phyloP scores from a whole-genome alignment of 768 basidiomycete species.

The Lentinula lateritia region DNA sequence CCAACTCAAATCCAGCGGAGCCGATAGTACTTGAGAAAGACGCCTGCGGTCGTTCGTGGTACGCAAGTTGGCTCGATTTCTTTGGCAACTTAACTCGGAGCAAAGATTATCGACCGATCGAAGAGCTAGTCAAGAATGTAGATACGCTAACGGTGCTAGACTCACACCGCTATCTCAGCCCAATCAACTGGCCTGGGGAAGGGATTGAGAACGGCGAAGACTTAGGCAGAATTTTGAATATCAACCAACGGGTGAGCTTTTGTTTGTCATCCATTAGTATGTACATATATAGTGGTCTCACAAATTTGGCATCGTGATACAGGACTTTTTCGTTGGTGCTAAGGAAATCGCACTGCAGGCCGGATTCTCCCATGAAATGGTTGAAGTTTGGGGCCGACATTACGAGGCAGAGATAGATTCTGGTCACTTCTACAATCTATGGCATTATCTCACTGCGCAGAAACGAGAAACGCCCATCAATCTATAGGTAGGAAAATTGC shows the following conservation, averaged over 20 bases:
- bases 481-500: not conserved
- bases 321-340: constrained; percentile 11
- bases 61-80: constrained; percentile 18
- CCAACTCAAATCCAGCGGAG: not conserved
- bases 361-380: constrained; percentile 8
- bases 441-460: constrained; percentile 10
- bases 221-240: constrained; percentile 13
- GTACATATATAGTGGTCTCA: not conserved
- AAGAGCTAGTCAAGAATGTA: constrained; percentile 9
- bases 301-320: not conserved
- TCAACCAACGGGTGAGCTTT: constrained; percentile 12
- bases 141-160: constrained; percentile 4
- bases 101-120: constrained; percentile 11
- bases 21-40: constrained; percentile 1
- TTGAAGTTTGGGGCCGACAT: constrained; percentile 11
- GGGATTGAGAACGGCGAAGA: constrained; percentile 13
- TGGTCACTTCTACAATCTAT: constrained; percentile 10
- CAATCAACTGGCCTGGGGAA: constrained; percentile 17
- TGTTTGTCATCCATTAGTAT: not conserved
- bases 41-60: constrained; percentile 12
- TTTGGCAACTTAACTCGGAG: constrained; percentile 13
- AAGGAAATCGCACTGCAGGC: constrained; percentile 3
- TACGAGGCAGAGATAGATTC: constrained; percentile 10
- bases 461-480: not conserved
- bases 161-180: constrained; percentile 10